Evolutionary conservation across 352 stramenopile species (phyloP), one percentile per base, ranked within the genome.

Genomic region (Globisporangium spinosum): DNA sequence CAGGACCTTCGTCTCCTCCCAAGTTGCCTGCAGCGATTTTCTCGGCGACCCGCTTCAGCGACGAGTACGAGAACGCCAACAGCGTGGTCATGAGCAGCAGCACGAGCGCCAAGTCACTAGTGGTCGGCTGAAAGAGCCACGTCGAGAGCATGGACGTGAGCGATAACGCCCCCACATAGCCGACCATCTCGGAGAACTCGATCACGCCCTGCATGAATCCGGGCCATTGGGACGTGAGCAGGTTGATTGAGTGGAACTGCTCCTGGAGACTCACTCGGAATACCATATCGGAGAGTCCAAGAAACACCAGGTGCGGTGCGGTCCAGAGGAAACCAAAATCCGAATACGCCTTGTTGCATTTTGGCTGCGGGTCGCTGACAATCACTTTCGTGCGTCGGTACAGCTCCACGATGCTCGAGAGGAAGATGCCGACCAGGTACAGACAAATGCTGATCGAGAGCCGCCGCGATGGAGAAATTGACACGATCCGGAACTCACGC

Each of bases 401-500:
- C 0, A 95, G 75, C 71, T 93, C 85, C 15, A 91, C 76, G 45
- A 95, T 75, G 61, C 87, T 90, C 10, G 83, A 80, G 38, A 93
- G 60, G 65, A 95, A 95, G 32, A 93, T 63, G 8, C 78, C 73
- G 22, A 87, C n/a, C 20, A 92, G 74, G 27, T 83, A 89, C 17
- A 89, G 66, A 34, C 86, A 71, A 58, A 84, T 79, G 0, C 75
- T 79, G 51, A 89, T 70, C 8, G 73, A 84, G 61, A 89, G 84
- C 10, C 84, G 74, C 0, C 70, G 67, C 10, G 69, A 69, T 7
- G 74, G 69, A 0, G 69, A 74, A 27, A 73, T 27, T 43, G 69
- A 54, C n/a, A 62, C 53, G 62, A 72, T 5, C 7, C 43, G 40
- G 27, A 58, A 55, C 17, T 61, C 35, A 13, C 15, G 23, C 3